Base-by-base conservation (phyloP, 371 early-diverging fungal genomes). In the Cokeromyces recurvatus region DNA sequence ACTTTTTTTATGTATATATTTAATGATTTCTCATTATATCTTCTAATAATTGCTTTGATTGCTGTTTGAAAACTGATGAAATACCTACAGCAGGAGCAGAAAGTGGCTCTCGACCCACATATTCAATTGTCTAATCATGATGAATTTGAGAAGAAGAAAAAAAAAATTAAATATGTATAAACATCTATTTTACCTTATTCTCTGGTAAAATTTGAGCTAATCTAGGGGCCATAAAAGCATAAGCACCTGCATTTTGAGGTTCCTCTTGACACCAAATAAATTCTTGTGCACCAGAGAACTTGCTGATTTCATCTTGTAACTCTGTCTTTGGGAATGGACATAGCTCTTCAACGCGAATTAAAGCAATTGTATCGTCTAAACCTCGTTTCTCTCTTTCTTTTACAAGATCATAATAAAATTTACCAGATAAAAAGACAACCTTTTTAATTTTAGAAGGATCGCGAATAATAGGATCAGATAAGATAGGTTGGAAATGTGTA, bases 201-300 rank as follows among this genome's bases (percentile, higher is more conserved):
- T 57, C 40, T 16, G 78, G 84, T 20, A 94, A 54, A 36, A 91
- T 38, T 46, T 87, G 87, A 43, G 75, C 69, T 38, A 97, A 64
- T 24, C 97, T 72, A 22, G 94, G 97, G 49, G 79, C 87, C 54
- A 94, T 84, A 73, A 87, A 94, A 4, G 86, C 58, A 58, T 83
- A 97, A 14, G 87, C 87, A 21, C 98, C 98, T 15, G 86, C 85
- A 65, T 97, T 97, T 65, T 90, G 85, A 14, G 91, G 93, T 54
- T 97, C 98, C 63, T 97, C 98, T 63, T 97, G 98, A 50, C 88
- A 85, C 90, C 92, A 97, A 2, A 85, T 68, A 64, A 87, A 89
- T 34, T 94, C 87, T 15, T 68, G 58, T 15, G 82, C 89, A 21
- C 76, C 73, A 14, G 60, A 47, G 62, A 79, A 92, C 37, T 79